A percentile compares a stretch with the other conserved stretches of the same genome.
These are phyloP conservation scores for Prunus padus DNA, from an alignment of 306 rosid genomes.

Conservation along the genomic window DNA sequence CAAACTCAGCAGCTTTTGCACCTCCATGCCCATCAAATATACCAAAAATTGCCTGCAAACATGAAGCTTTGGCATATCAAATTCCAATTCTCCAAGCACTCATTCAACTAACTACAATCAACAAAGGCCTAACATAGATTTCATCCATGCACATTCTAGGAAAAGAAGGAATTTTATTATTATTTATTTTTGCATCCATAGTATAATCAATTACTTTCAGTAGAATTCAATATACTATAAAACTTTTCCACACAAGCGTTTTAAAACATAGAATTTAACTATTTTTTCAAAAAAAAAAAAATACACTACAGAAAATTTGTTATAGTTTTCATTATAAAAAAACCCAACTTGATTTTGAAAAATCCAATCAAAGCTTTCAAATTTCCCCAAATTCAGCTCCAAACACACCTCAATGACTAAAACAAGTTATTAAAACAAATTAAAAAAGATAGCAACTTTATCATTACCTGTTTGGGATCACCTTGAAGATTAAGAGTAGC, in stretches of 20 bases:
- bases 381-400: constrained; percentile 22
- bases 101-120: background rate
- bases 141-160: background rate
- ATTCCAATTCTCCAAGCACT: constrained; percentile 12
- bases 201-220: no score
- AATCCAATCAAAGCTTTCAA: background rate
- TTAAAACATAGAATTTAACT: background rate
- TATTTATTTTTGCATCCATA: no score
- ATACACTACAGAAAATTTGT: background rate
- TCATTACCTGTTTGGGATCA: constrained; percentile 66
- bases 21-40: constrained; percentile 98
- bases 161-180: no score
- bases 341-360: background rate
- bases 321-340: background rate
- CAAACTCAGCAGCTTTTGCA: constrained; percentile 79
- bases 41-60: constrained; percentile 85
- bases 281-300: background rate
- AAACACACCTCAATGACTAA: background rate
- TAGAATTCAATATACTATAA: no score
- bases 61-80: constrained; percentile 16
- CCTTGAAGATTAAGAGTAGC: constrained; percentile 66
- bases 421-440: background rate
- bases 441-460: background rate
- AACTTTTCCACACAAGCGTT: background rate
- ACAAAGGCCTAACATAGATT: background rate